Base-by-base conservation (phyloP, 805 yeast species). In the Teunomyces pallodes region DNA sequence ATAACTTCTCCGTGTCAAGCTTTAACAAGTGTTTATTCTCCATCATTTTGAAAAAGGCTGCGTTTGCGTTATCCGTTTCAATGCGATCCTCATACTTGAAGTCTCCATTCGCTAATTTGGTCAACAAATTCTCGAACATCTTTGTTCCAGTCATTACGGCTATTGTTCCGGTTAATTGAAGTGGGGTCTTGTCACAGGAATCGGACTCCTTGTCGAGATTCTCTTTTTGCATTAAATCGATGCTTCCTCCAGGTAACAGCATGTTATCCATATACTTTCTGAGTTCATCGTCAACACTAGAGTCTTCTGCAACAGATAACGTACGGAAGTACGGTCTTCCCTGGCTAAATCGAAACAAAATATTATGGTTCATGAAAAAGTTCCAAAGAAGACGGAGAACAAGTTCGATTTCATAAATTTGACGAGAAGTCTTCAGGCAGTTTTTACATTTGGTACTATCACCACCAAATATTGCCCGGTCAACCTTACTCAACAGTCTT, bases 381-480 rank as follows among this genome's bases (percentile, higher is more conserved):
- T 48, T 53, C 70, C 70, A 66, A 5, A 64, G 48, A 17, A 60
- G 40, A 17, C 64, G 56, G 8, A 61, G 46, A 8, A 53, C 41
- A 9, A 60, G 32, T 38, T 64, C 66, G 8, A 52, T 47, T 44
- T 65, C 67, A 33, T 51, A 62, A 12, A 46, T 39, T 46, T 65
- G 66, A 35, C 67, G 49, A 9, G 52, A 46, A 17, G 46, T 50
- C 42, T 43, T 13, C 30, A 12, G 36, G 2, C 27, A 9, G 12
- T 24, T 6, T 3, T 8, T 13, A 14, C 9, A 33, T 6, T 24
- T 40, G 8, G 14, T 32, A 16, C 4, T 16, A 10, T n/a, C 14
- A 28, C 10, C 28, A 12, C 35, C 17, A 29, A 8, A 35, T 45
- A 40, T 12, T 41, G 20, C 14, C n/a, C 26, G 35, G 31, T 20